These are phyloP conservation scores for Pythium sp. DNA, from an alignment of 352 stramenopile genomes.

Conservation along the genomic window DNA sequence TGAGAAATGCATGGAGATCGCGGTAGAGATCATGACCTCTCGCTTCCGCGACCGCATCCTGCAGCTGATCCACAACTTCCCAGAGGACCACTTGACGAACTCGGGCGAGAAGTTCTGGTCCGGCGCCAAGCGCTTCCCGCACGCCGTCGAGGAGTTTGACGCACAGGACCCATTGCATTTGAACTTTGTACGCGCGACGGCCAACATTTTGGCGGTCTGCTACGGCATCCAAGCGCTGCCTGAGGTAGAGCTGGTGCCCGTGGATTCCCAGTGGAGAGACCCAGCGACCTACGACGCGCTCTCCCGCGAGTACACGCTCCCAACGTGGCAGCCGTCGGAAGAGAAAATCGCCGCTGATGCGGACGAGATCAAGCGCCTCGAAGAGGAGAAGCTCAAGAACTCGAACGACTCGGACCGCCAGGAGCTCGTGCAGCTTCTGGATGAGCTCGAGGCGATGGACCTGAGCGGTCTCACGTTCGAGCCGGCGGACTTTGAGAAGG, in stretches of 20 bases:
- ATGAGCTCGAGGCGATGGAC: conserved; percentile 64
- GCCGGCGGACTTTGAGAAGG: conserved; percentile 96
- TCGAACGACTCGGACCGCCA: conserved; percentile 60
- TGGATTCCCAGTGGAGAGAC: conserved; percentile 86
- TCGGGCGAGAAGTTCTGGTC: conserved; percentile 85
- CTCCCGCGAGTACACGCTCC: conserved; percentile 33
- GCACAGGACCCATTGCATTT: conserved; percentile 60
- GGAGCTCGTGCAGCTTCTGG: conserved; percentile 65
- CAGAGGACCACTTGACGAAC: conserved; percentile 80
- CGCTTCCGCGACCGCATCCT: conserved; percentile 89
- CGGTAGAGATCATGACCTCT: conserved; percentile 73
- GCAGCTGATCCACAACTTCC: conserved; percentile 84
- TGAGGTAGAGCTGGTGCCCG: conserved; percentile 60
- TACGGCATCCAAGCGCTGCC: conserved; percentile 70
- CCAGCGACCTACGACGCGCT: conserved; percentile 60
- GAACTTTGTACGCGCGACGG: conserved; percentile 76
- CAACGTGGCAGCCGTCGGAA: conserved; percentile 63
- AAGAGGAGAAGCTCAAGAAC: conserved; percentile 66
- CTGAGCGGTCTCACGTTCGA: conserved; percentile 62
- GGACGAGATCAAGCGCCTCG: conserved; percentile 63
- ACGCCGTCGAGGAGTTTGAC: conserved; percentile 62
- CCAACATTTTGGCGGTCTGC: conserved; percentile 80
- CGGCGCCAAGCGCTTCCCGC: conserved; percentile 80
- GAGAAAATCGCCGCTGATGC: conserved; percentile 79
- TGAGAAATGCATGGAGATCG: conserved; percentile 66